Conservation (phyloP, 495 filamentous ascomycete species). For the Tetracladium setigerum region DNA sequence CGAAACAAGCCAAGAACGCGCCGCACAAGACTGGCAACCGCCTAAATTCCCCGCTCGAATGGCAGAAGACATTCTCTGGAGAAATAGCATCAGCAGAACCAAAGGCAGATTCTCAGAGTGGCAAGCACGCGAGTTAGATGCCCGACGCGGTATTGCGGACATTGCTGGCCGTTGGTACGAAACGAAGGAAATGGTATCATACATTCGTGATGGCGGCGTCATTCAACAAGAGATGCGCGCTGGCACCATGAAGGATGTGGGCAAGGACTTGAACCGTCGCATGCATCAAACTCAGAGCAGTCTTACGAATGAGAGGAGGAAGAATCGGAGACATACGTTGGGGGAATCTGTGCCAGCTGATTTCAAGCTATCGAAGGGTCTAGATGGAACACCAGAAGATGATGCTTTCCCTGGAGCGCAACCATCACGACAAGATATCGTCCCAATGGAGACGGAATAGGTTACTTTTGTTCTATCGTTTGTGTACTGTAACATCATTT, state of each 20-base stretch:
- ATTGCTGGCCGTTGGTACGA: constrained; percentile 62
- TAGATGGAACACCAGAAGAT: constrained; percentile 20
- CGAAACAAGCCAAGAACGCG: constrained; percentile 19
- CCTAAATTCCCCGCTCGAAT: constrained; percentile 34
- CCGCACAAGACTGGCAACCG: constrained; percentile 12
- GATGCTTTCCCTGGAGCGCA: constrained; percentile 14
- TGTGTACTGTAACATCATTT: no score
- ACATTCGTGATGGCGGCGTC: constrained; percentile 29
- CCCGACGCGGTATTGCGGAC: constrained; percentile 35
- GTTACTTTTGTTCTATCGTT: no score
- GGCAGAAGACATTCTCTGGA: constrained; percentile 23
- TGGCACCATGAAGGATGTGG: constrained; percentile 34
- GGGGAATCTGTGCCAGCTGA: constrained; percentile 33
- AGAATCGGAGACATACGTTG: constrained; percentile 34
- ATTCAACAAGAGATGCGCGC: constrained; percentile 29
- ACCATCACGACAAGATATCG: not conserved
- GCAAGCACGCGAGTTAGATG: constrained; percentile 29
- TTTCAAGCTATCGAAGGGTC: constrained; percentile 25
- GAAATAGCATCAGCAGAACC: constrained; percentile 35
- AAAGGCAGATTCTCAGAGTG: constrained; percentile 32
- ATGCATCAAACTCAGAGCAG: constrained; percentile 27
- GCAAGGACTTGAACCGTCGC: constrained; percentile 42
- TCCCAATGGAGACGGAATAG: no score
- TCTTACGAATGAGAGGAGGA: constrained; percentile 22
- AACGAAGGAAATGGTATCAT: constrained; percentile 40